Evolutionary conservation across 2,329 filamentous ascomycete species (phyloP), one percentile per base, ranked within the genome.

Genomic region (Arthrobotrys iridis): DNA sequence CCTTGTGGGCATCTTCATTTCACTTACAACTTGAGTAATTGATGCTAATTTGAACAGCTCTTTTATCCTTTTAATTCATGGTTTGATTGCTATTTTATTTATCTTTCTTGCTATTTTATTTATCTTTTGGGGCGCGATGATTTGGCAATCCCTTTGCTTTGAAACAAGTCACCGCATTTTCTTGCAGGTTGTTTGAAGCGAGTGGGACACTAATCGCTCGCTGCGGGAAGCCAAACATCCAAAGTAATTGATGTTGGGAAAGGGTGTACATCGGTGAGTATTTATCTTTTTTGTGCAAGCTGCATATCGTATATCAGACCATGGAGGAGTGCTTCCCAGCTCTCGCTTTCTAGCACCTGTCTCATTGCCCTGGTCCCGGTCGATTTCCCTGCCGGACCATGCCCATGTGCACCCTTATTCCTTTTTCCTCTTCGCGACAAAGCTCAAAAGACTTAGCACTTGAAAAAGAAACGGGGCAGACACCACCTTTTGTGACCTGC

Each of bases 391-490:
- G 70, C 60, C 68, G 60, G 62, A 57, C 70, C 70, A 66, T 74
- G 70, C 70, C 70, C 70, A 74, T 74, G 70, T 74, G 70, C 70
- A 66, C 70, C 35, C 35, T 66, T 74, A 66, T 74, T 74, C 55
- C 70, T 67, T 74, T 74, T 74, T 74, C 55, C 55, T 52, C 55
- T 50, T 59, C 55, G 68, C 68, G 70, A 66, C 70, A 74, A 66
- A 65, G 48, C 50, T 63, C 58, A 43, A 55, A 58, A 57, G 58
- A 26, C 41, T 59, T 70, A 58, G 59, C 65, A 62, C 55, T 60
- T 68, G 30, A 55, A 55, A 55, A 55, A 55, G 50, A 55, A 55
- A 55, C 50, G 50, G 48, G 46, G 50, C 50, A 35, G 15, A 55
- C 50, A 55, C 50, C 50, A 55, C 50, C 50, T 55, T 55, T 55